Percentiles rank a stretch among this genome's conserved stretches.
phyloP scores from a whole-genome alignment of 805 yeast genomes.

The Blastobotrys peoriensis region DNA sequence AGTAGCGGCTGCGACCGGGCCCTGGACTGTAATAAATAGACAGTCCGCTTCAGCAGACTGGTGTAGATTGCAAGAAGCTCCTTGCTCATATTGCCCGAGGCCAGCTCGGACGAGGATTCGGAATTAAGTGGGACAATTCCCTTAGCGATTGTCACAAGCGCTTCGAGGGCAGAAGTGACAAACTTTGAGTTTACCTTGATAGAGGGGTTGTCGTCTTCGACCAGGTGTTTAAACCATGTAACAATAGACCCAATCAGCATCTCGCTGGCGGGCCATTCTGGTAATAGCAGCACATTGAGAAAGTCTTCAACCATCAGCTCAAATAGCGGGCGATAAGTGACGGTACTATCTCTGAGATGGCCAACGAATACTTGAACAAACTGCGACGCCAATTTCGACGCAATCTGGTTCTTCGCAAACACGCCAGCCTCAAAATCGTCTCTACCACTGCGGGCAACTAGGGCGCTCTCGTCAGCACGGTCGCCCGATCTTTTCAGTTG shows the following conservation, averaged over 20 bases:
- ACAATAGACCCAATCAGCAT: slow-evolving; percentile 32
- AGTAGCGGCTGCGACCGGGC: not conserved
- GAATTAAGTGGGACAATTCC: slow-evolving; percentile 37
- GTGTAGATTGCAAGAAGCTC: not conserved
- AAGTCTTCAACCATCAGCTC: slow-evolving; percentile 57
- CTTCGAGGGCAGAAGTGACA: slow-evolving; percentile 52
- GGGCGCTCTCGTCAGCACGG: not conserved
- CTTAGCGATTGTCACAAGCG: slow-evolving; percentile 56
- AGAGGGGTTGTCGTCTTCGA: not conserved
- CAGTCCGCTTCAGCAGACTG: not conserved
- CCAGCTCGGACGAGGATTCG: not conserved
- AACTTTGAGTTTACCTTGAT: slow-evolving; percentile 4
- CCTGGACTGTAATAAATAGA: not conserved
- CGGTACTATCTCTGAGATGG: not conserved
- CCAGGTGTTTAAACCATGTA: not conserved
- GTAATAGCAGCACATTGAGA: slow-evolving; percentile 40
- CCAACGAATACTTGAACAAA: not conserved
- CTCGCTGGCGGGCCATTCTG: slow-evolving; percentile 62
- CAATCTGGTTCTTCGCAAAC: not conserved
- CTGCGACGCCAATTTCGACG: not conserved
- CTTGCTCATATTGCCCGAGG: not conserved
- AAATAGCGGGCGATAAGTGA: slow-evolving; percentile 26
- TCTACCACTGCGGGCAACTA: not conserved
- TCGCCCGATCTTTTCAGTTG: not conserved
- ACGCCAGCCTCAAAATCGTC: not conserved